Evolutionary conservation across 2,329 filamentous ascomycete genomes (phyloP).

Genomic region (Trichoderma sp.): DNA sequence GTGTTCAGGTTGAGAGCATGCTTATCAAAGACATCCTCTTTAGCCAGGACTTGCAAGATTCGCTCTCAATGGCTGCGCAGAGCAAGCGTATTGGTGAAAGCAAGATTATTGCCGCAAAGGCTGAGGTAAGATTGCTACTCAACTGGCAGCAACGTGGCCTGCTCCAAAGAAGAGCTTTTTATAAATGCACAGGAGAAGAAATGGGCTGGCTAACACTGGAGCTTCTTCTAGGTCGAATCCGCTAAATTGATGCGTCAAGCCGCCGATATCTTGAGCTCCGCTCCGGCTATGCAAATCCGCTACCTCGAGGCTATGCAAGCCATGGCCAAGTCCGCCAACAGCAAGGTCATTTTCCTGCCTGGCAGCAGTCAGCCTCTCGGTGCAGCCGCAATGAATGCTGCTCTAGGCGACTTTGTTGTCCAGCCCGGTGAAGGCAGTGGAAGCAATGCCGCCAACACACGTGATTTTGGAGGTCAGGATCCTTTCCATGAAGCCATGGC

Average conservation of each 20-base stretch:
- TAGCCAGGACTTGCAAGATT: conserved; percentile 91
- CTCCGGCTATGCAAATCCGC: conserved; percentile 96
- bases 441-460: conserved; percentile 40
- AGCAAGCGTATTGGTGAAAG: conserved; percentile 97
- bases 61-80: conserved; percentile 96
- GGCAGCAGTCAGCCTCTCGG: conserved; percentile 55
- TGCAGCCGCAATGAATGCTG: conserved; percentile 40
- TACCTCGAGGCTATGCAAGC: conserved; percentile 98
- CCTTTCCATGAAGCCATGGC: conserved; percentile 77
- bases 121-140: conserved; percentile 53
- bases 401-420: conserved; percentile 38
- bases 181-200: not conserved
- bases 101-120: conserved; percentile 96
- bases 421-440: conserved; percentile 47
- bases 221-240: conserved; percentile 64
- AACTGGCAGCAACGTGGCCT: not conserved
- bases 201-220: conserved; percentile 6
- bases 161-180: not conserved
- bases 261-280: conserved; percentile 86
- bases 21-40: conserved; percentile 99
- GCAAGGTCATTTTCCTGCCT: conserved; percentile 83
- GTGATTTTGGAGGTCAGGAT: conserved; percentile 53
- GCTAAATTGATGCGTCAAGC: conserved; percentile 93
- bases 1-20: conserved; percentile 96
- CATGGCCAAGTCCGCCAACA: conserved; percentile 92